Conservation (phyloP, 1,139 yeast species). For the Citeromyces siamensis region DNA sequence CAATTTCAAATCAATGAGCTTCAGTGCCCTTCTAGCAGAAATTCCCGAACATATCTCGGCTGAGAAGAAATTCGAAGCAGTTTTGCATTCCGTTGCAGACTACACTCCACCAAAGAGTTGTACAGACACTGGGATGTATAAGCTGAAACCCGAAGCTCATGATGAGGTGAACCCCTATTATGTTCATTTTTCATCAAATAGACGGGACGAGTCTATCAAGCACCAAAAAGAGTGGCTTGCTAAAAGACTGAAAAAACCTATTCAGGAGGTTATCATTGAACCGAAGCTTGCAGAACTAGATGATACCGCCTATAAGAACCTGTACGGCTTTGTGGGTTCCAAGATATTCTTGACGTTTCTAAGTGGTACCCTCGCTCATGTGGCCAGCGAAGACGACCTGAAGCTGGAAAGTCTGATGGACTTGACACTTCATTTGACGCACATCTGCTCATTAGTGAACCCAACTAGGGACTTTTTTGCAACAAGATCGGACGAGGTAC, state of each 20-base stretch:
- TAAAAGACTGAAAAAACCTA: conserved; percentile 20
- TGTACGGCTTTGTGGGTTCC: conserved; percentile 39
- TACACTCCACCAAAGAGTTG: conserved; percentile 17
- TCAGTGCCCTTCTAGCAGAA: conserved; percentile 53
- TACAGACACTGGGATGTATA: conserved; percentile 21
- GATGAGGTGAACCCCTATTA: conserved; percentile 34
- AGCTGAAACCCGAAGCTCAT: conserved; percentile 20
- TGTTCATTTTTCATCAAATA: conserved; percentile 65
- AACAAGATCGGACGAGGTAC: not conserved
- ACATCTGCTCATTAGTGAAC: conserved; percentile 33
- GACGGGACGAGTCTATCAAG: conserved; percentile 57
- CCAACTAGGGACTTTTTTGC: conserved; percentile 9
- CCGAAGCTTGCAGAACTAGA: conserved; percentile 28
- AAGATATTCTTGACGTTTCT: conserved; percentile 38
- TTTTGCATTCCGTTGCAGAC: conserved; percentile 23
- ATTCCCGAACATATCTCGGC: conserved; percentile 67
- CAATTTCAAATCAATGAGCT: conserved; percentile 62
- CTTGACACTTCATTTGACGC: conserved; percentile 55
- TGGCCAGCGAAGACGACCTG: conserved; percentile 24
- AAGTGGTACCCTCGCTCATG: conserved; percentile 32
- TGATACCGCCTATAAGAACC: conserved; percentile 22
- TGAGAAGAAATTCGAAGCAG: conserved; percentile 65
- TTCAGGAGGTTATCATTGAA: conserved; percentile 33
- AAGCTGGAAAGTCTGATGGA: conserved; percentile 45
- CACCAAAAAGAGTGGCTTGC: conserved; percentile 34